Base-by-base conservation (phyloP, 768 basidiomycete genomes). In the Amanita phalloides region DNA sequence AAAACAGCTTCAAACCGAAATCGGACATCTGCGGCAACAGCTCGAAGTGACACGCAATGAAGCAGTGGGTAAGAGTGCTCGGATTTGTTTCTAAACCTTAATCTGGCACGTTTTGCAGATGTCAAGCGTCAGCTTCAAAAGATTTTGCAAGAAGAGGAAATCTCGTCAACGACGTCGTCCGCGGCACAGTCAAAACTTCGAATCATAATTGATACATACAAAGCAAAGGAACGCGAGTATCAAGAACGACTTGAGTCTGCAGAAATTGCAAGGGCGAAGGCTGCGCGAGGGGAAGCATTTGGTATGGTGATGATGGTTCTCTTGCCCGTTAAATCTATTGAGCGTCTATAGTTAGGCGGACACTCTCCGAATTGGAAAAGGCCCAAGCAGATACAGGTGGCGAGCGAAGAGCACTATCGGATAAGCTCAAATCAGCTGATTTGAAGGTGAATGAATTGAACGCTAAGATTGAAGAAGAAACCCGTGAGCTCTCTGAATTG, bases 181-280 rank as follows among this genome's bases (percentile, higher is more conserved):
- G 76, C 80, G 0, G 75, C 81, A 37, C 75, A 78, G 48, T 71
- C 57, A 80, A 86, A 88, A 57, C 59, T 87, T 17, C 79, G 78
- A 51, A 76, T 79, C 39, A 79, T 77, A 1, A 70, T 86, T 20
- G 77, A 84, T 56, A 71, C 78, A 14, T 81, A 84, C 66, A 81
- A 84, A 60, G 66, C 75, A 28, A 86, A 87, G 59, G 74, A 79
- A 32, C 72, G 76, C 45, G 67, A 72, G 1, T 78, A 79, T 52
- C 75, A 79, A 28, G 73, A 74, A 42, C 75, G 77, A 8, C 71
- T 86, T 20, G 82, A 89, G 61, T 77, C 77, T 10, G 74, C 81
- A 0, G 86, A 90, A 59, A 78, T 86, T 47, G 79, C 78, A 6
- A 72, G 77, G 43, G 83, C 77, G 5, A 86, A 81, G 57, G 74